Conservation (phyloP, 2,329 filamentous ascomycete species). For the Verticillium nonalfalfae region DNA sequence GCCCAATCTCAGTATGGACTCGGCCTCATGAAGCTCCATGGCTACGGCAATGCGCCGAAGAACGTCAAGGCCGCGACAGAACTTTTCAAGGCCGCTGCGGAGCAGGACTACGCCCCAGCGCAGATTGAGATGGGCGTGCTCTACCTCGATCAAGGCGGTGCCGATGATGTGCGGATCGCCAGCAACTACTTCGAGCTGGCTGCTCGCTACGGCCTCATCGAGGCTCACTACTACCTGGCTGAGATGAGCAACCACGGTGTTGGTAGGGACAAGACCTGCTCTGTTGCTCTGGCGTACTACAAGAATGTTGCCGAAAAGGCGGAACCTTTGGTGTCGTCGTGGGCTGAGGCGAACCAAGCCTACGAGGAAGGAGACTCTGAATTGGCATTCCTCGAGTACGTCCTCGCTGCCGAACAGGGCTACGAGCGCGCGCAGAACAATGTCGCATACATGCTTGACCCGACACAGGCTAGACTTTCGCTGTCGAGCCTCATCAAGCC, state of each 20-base stretch:
- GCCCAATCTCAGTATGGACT: constrained; percentile 78
- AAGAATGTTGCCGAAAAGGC: constrained; percentile 70
- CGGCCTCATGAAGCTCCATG: constrained; percentile 77
- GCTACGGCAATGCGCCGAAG: constrained; percentile 60
- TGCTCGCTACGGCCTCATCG: constrained; percentile 74
- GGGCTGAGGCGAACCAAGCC: constrained; percentile 76
- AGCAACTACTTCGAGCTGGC: constrained; percentile 85
- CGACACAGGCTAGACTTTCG: constrained; percentile 55
- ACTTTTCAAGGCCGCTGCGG: constrained; percentile 71
- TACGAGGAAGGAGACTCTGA: constrained; percentile 76
- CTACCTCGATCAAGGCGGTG: constrained; percentile 74
- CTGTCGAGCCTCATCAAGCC: constrained; percentile 22
- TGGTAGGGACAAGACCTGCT: constrained; percentile 73
- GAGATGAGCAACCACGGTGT: constrained; percentile 79
- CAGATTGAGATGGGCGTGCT: constrained; percentile 79
- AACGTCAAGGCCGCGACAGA: constrained; percentile 69
- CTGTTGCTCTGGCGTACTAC: constrained; percentile 74
- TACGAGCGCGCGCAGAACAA: constrained; percentile 88
- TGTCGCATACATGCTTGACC: constrained; percentile 79
- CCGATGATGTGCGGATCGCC: constrained; percentile 66
- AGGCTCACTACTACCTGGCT: constrained; percentile 87
- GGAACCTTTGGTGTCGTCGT: constrained; percentile 68
- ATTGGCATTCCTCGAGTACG: constrained; percentile 70
- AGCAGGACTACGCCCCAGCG: constrained; percentile 73
- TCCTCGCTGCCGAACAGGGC: constrained; percentile 88